A percentile compares a stretch with the other conserved stretches of the same genome.
These are phyloP conservation scores for Williopsis jadinii DNA, from an alignment of 1,139 yeast species.

Conservation along the genomic window DNA sequence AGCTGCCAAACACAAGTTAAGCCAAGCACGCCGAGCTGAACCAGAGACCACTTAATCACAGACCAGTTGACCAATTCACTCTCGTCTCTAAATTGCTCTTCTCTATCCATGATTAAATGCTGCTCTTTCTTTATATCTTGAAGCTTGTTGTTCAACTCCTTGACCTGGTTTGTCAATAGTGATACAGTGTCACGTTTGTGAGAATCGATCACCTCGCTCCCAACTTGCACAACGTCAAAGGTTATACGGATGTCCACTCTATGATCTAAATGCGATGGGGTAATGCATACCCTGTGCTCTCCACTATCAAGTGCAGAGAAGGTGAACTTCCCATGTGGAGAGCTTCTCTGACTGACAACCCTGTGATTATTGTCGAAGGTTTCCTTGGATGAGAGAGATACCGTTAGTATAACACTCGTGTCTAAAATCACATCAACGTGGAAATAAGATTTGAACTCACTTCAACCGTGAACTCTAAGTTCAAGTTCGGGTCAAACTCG, in stretches of 20 bases:
- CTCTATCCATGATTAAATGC: slow-evolving; percentile 42
- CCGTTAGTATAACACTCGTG: no score
- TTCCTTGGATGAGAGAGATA: slow-evolving; percentile 27
- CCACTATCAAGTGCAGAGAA: slow-evolving; percentile 57
- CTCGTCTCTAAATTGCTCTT: slow-evolving; percentile 44
- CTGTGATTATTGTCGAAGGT: slow-evolving; percentile 50
- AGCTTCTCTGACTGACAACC: slow-evolving; percentile 48
- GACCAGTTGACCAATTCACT: slow-evolving; percentile 46
- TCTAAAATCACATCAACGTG: neutral
- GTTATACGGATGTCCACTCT: slow-evolving; percentile 34
- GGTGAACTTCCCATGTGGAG: slow-evolving; percentile 48
- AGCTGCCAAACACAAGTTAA: slow-evolving; percentile 57
- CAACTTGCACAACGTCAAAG: slow-evolving; percentile 44
- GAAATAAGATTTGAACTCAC: no score
- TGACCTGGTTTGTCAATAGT: slow-evolving; percentile 13
- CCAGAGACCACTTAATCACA: slow-evolving; percentile 49
- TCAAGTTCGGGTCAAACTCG: slow-evolving; percentile 29
- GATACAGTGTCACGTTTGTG: slow-evolving; percentile 38
- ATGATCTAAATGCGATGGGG: slow-evolving; percentile 42
- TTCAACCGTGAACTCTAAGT: slow-evolving; percentile 39
- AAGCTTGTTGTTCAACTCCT: slow-evolving; percentile 36
- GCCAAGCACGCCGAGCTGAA: slow-evolving; percentile 40
- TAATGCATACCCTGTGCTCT: slow-evolving; percentile 54
- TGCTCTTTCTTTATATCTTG: slow-evolving; percentile 48
- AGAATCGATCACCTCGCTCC: slow-evolving; percentile 39